These are phyloP conservation scores for Xylaria sp. DNA, from an alignment of 2,329 filamentous ascomycete genomes.

Conservation along the genomic window DNA sequence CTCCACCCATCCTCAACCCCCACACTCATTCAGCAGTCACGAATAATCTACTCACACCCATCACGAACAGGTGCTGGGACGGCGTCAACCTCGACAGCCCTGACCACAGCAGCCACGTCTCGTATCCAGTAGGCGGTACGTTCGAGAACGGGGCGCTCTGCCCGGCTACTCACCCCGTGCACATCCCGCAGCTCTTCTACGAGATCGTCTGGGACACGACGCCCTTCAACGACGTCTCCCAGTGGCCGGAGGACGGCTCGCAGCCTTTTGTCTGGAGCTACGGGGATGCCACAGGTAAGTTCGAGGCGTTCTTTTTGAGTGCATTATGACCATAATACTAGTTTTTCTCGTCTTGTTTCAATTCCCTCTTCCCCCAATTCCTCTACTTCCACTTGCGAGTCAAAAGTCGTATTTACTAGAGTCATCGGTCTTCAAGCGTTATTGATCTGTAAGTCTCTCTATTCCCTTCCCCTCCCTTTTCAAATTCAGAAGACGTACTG, in stretches of 20 bases:
- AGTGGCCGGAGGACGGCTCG: constrained; percentile 29
- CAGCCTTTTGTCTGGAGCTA: constrained; percentile 36
- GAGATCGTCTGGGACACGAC: constrained; percentile 46
- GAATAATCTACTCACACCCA: neutral
- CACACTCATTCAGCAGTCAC: too few relatives aligned
- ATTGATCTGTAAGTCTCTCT: too few relatives aligned
- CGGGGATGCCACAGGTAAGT: constrained; percentile 43
- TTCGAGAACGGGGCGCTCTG: constrained; percentile 44
- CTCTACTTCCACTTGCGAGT: neutral
- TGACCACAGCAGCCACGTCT: constrained; percentile 62
- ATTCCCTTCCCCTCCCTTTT: neutral
- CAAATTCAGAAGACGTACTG: neutral
- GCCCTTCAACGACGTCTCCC: constrained; percentile 39
- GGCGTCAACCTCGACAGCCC: constrained; percentile 59
- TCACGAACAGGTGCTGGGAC: constrained; percentile 58
- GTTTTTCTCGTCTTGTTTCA: neutral
- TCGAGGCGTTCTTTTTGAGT: neutral
- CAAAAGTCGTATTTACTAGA: too few relatives aligned
- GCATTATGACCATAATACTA: neutral
- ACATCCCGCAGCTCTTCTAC: constrained; percentile 46
- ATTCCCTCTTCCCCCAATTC: too few relatives aligned
- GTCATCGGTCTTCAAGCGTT: too few relatives aligned
- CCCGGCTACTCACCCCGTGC: constrained; percentile 42
- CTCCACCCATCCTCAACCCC: neutral
- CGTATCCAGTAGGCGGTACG: constrained; percentile 55